Percentiles rank a stretch among this genome's conserved stretches.
Evolutionary conservation across 371 early-diverging fungal species (phyloP).

Genomic region (Enterocytospora artemiae): DNA sequence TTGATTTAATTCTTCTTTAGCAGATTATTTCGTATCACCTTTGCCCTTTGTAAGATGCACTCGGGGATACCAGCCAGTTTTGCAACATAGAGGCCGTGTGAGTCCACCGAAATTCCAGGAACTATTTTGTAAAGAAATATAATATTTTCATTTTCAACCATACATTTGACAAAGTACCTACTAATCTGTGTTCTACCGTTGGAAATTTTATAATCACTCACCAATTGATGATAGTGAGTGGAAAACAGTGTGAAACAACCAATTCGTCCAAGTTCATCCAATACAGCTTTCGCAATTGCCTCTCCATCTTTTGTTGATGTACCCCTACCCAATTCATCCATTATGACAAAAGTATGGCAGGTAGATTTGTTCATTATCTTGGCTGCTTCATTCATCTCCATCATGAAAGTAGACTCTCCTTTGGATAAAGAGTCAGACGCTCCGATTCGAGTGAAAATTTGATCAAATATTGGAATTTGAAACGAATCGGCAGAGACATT

Average conservation of each 20-base stretch:
- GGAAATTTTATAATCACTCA: slow-evolving; percentile 63
- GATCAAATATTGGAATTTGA: slow-evolving; percentile 66
- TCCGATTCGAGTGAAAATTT: slow-evolving; percentile 65
- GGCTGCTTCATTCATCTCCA: slow-evolving; percentile 84
- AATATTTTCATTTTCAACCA: slow-evolving; percentile 61
- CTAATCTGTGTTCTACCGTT: background rate
- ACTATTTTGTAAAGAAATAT: slow-evolving; percentile 86
- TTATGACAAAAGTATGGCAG: slow-evolving; percentile 77
- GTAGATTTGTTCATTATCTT: slow-evolving; percentile 83
- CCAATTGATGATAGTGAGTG: slow-evolving; percentile 88
- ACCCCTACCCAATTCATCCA: slow-evolving; percentile 97
- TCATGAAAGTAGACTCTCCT: slow-evolving; percentile 98
- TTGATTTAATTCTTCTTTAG: slow-evolving; percentile 6
- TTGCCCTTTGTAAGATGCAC: slow-evolving; percentile 47
- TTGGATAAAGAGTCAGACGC: slow-evolving; percentile 71
- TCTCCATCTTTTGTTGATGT: slow-evolving; percentile 92
- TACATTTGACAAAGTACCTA: slow-evolving; percentile 38
- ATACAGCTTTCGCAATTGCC: slow-evolving; percentile 82
- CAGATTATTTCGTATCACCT: slow-evolving; percentile 25
- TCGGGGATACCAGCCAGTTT: slow-evolving; percentile 80
- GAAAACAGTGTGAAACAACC: slow-evolving; percentile 66
- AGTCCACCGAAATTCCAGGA: slow-evolving; percentile 68
- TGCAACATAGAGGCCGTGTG: slow-evolving; percentile 81
- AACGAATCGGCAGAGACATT: slow-evolving; percentile 72
- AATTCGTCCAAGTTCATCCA: slow-evolving; percentile 65